Evolutionary conservation across 495 filamentous ascomycete genomes (phyloP), one percentile per base, ranked within the genome.

Genomic region (Daldinia grandis): DNA sequence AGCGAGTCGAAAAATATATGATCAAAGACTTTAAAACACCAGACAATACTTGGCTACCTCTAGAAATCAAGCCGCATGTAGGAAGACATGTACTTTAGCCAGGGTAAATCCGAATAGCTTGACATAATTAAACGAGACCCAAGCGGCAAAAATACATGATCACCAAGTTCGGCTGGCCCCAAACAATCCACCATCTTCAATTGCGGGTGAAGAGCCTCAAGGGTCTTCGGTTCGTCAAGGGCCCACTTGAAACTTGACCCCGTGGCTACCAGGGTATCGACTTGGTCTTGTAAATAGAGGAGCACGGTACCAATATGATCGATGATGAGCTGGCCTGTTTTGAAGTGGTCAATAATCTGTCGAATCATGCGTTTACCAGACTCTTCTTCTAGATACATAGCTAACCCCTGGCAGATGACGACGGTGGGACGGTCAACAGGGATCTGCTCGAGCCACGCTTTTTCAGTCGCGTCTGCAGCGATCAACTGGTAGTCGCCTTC

Each of bases 351-450:
- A 58, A 62, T 50, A 4, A 74, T 53, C n/a, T 62, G 68, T 9
- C 33, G 56, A 4, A 76, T 71, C 55, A 76, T 47, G 33, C 31
- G 50, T 17, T 68, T 72, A 5, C 53, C 66, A 0, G 47, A n/a
- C 21, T 70, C 72, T 28, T 68, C 71, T 50, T 68, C 62, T n/a
- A 76, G 38, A 27, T 68, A 76, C 74, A 76, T 74, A n/a, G 68
- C 28, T 6, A 76, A 31, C 37, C 72, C 74, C 59, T 74, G 64
- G 27, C 67, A 69, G 8, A 76, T 44, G 17, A 76, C 17, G 8
- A 70, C 50, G 1, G 72, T 69, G 3, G 74, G 68, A 25, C 74
- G 62, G 31, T 74, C 74, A 14, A 62, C 38, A 3, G 74, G 72
- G 17, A 74, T 65, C 19, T 60, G 58, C 37, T 51, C 30, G 5